Evolutionary conservation across 2,329 filamentous ascomycete species (phyloP).

Genomic region (Malbranchea cinnamomea): DNA sequence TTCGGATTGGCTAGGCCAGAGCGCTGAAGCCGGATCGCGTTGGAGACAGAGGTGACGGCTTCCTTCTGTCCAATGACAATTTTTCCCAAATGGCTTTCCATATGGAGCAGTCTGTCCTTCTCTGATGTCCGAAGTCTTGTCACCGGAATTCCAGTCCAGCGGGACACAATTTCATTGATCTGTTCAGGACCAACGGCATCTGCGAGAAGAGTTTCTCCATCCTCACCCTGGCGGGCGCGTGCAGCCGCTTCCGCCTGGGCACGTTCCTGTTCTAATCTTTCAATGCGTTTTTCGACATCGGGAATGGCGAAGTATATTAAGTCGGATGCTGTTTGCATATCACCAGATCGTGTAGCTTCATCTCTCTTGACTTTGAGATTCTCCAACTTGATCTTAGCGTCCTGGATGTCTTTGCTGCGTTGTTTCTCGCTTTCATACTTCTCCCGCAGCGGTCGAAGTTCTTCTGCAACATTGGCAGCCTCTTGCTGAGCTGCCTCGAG

Average conservation of each 20-base stretch:
- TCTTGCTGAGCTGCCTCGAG: constrained; percentile 74
- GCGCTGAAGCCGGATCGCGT: constrained; percentile 86
- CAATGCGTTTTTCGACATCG: constrained; percentile 70
- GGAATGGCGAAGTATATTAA: constrained; percentile 96
- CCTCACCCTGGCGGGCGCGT: constrained; percentile 42
- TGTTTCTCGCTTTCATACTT: constrained; percentile 92
- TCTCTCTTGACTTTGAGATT: constrained; percentile 81
- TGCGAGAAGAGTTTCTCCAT: constrained; percentile 59
- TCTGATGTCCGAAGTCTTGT: constrained; percentile 87
- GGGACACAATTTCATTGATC: constrained; percentile 95
- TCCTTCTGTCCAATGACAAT: constrained; percentile 89
- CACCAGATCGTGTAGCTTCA: constrained; percentile 75
- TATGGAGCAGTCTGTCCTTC: constrained; percentile 95
- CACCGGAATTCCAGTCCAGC: constrained; percentile 97
- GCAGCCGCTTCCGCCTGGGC: constrained; percentile 58
- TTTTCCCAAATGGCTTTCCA: constrained; percentile 76
- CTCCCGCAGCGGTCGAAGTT: constrained; percentile 77
- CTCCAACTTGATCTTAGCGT: constrained; percentile 90
- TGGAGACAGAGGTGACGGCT: constrained; percentile 82
- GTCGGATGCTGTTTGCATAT: constrained; percentile 78
- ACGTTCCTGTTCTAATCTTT: constrained; percentile 67
- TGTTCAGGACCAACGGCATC: constrained; percentile 93
- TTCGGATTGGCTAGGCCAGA: constrained; percentile 93
- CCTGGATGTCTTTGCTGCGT: constrained; percentile 80
- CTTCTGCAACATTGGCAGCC: constrained; percentile 86